A percentile compares a stretch with the other conserved stretches of the same genome.
Evolutionary conservation across 2,329 filamentous ascomycete species (phyloP).

Genomic region (Ophiosphaerella herpotricha): DNA sequence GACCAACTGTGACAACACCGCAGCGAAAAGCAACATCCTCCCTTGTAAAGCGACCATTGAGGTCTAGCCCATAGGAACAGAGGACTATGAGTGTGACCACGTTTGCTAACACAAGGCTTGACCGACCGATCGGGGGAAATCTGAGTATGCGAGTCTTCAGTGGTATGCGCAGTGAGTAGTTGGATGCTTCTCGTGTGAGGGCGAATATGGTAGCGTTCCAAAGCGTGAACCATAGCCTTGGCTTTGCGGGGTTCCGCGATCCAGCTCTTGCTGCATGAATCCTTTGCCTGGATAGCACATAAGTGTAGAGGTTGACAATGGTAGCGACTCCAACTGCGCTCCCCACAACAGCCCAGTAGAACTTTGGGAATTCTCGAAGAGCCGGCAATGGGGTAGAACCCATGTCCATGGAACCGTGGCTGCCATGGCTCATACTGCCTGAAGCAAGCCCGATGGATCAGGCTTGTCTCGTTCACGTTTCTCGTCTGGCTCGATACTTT

Average conservation of each 20-base stretch:
- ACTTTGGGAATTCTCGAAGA: conserved; percentile 55
- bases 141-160: conserved; percentile 43
- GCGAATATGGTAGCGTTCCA: conserved; percentile 60
- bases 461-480: conserved; percentile 14
- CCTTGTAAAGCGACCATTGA: conserved; percentile 55
- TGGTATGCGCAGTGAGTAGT: conserved; percentile 50
- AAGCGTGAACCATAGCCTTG: conserved; percentile 54
- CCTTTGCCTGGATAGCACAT: conserved; percentile 56
- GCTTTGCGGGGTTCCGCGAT: conserved; percentile 56
- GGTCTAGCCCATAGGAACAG: conserved; percentile 61
- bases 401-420: conserved; percentile 33
- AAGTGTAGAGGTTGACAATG: conserved; percentile 53
- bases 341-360: conserved; percentile 60
- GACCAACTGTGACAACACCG: conserved; percentile 58
- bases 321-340: conserved; percentile 51
- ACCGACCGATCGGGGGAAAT: conserved; percentile 47
- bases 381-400: conserved; percentile 50
- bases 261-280: conserved; percentile 50
- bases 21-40: conserved; percentile 62
- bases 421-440: conserved; percentile 30
- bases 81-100: conserved; percentile 58
- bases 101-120: conserved; percentile 52
- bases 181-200: conserved; percentile 58
- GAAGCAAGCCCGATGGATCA: conserved; percentile 1
- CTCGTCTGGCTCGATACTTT: background rate